Evolutionary conservation across 257 asterid species (phyloP).

Genomic region (Solanum virginianum): DNA sequence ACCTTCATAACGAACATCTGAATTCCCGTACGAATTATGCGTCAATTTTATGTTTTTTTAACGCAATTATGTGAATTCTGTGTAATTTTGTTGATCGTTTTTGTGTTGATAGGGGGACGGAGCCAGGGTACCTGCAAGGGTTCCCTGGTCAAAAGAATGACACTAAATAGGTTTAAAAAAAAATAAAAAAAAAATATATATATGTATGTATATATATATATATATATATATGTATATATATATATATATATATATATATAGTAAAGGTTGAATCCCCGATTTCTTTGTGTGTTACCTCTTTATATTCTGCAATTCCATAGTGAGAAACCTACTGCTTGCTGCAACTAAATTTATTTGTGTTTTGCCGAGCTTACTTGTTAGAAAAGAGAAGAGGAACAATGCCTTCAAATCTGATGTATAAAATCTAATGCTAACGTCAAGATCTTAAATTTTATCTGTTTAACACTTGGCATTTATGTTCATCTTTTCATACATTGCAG

Average conservation of each 20-base stretch:
- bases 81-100: neutral
- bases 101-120: neutral
- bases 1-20: constrained; percentile 11
- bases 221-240: no score
- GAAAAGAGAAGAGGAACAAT: neutral
- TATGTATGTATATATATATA: no score
- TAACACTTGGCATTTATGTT: neutral
- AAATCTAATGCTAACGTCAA: neutral
- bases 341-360: neutral
- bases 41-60: neutral
- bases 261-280: neutral
- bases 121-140: neutral
- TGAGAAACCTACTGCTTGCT: neutral
- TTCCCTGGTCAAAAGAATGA: neutral
- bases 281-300: neutral
- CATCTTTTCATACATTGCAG: neutral
- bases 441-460: neutral
- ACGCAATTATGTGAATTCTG: neutral
- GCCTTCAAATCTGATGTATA: neutral
- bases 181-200: no score
- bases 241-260: no score
- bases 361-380: neutral
- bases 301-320: neutral
- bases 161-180: neutral
- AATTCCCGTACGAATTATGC: constrained; percentile 23